Percentiles rank a stretch among this genome's conserved stretches.
These are phyloP conservation scores for Aspergillus costaricaensis DNA, from an alignment of 2,329 filamentous ascomycete species.

Conservation along the genomic window DNA sequence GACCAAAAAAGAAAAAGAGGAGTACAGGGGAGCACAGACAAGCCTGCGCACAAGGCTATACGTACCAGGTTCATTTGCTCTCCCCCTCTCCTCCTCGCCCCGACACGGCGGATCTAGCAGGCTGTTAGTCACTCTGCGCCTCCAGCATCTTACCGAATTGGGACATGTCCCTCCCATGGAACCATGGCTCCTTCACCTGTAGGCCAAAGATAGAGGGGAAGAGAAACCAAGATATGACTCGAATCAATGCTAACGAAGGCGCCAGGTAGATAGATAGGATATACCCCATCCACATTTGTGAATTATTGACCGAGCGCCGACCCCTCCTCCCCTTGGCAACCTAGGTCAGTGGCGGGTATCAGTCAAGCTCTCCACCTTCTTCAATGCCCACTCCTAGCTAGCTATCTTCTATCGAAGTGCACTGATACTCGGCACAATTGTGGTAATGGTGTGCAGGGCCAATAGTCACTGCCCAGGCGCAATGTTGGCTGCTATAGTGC, in stretches of 20 bases:
- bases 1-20: slow-evolving; percentile 3
- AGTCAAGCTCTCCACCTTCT: slow-evolving; percentile 3
- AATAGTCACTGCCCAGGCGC: not conserved
- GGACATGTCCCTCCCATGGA: not conserved
- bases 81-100: slow-evolving; percentile 9
- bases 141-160: not conserved
- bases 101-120: slow-evolving; percentile 16
- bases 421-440: not conserved
- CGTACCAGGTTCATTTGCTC: slow-evolving; percentile 12
- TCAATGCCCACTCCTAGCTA: not conserved
- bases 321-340: not conserved
- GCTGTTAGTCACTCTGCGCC: slow-evolving; percentile 6
- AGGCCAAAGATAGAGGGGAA: not conserved
- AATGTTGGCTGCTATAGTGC: not conserved
- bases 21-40: slow-evolving; percentile 13
- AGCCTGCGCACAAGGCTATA: slow-evolving; percentile 16
- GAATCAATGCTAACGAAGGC: not conserved
- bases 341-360: not conserved
- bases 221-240: not conserved
- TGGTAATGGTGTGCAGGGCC: not conserved
- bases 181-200: not conserved
- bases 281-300: no score
- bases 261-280: no score
- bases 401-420: not conserved
- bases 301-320: no score